Evolutionary conservation across 2,329 filamentous ascomycete species (phyloP).

Genomic region (Fonsecaea erecta): DNA sequence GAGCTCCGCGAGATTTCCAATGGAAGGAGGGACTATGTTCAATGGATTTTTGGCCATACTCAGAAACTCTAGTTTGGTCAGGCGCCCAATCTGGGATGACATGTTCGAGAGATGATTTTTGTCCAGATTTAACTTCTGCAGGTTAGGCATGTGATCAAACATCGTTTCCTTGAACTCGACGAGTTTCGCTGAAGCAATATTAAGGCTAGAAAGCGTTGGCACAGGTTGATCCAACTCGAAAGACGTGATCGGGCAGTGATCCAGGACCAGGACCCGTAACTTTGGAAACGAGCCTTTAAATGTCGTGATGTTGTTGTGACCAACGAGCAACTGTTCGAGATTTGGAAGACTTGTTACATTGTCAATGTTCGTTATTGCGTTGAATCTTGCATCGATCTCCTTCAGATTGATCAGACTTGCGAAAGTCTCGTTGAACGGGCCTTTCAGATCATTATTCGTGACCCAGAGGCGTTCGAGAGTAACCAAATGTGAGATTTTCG

Average conservation of each 20-base stretch:
- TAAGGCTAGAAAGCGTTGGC: slow-evolving; percentile 81
- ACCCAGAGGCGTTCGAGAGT: slow-evolving; percentile 89
- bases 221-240: slow-evolving; percentile 81
- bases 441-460: slow-evolving; percentile 87
- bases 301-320: slow-evolving; percentile 89
- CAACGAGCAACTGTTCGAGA: slow-evolving; percentile 83
- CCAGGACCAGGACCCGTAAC: slow-evolving; percentile 81
- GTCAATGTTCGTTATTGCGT: slow-evolving; percentile 85
- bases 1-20: slow-evolving; percentile 84
- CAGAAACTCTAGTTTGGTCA: slow-evolving; percentile 84
- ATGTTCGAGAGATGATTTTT: slow-evolving; percentile 95
- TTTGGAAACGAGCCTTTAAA: slow-evolving; percentile 88
- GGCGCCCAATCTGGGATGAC: slow-evolving; percentile 79
- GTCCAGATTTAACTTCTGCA: slow-evolving; percentile 87
- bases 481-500: slow-evolving; percentile 76
- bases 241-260: slow-evolving; percentile 92
- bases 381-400: slow-evolving; percentile 94
- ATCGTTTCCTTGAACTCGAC: slow-evolving; percentile 84
- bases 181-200: slow-evolving; percentile 88
- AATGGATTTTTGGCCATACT: slow-evolving; percentile 93
- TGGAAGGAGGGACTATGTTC: slow-evolving; percentile 79
- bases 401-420: slow-evolving; percentile 74
- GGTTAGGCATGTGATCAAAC: slow-evolving; percentile 82
- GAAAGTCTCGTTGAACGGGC: slow-evolving; percentile 74
- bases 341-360: slow-evolving; percentile 81